Evolutionary conservation across 371 early-diverging fungal genomes (phyloP).

Genomic region (Mucor velutinosus): DNA sequence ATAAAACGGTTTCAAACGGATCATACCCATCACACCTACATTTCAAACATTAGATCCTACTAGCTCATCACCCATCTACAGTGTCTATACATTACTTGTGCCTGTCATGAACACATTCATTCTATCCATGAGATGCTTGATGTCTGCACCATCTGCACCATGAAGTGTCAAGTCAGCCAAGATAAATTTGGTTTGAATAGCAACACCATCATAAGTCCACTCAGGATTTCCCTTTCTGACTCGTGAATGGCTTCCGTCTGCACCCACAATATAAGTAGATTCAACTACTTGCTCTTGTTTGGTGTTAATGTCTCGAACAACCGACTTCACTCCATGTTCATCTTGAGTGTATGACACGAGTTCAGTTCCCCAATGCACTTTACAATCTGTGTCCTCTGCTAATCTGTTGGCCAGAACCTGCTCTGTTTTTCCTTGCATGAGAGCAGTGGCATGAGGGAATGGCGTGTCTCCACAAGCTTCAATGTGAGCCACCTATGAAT

Average conservation of each 20-base stretch:
- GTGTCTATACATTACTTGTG: background rate
- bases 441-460: slow-evolving; percentile 32
- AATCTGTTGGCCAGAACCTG: slow-evolving; percentile 6
- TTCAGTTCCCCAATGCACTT: slow-evolving; percentile 34
- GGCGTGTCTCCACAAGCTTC: slow-evolving; percentile 29
- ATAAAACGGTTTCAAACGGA: slow-evolving; percentile 3
- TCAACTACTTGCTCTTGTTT: slow-evolving; percentile 10
- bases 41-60: background rate
- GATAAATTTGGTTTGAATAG: slow-evolving; percentile 27
- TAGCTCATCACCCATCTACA: background rate
- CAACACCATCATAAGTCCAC: slow-evolving; percentile 42
- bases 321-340: slow-evolving; percentile 23
- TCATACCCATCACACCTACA: slow-evolving; percentile 20
- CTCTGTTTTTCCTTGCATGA: slow-evolving; percentile 38
- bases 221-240: slow-evolving; percentile 31
- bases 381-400: slow-evolving; percentile 8
- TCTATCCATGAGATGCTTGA: slow-evolving; percentile 5
- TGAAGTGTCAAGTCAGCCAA: slow-evolving; percentile 34
- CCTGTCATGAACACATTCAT: slow-evolving; percentile 12
- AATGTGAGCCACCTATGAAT: slow-evolving; percentile 12
- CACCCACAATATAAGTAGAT: slow-evolving; percentile 40
- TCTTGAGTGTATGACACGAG: slow-evolving; percentile 35
- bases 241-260: slow-evolving; percentile 45
- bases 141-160: slow-evolving; percentile 14
- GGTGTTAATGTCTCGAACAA: slow-evolving; percentile 5